Percentiles rank a stretch among this genome's conserved stretches.
Conservation (phyloP, 257 asterid species). For the Lycium barbarum region DNA sequence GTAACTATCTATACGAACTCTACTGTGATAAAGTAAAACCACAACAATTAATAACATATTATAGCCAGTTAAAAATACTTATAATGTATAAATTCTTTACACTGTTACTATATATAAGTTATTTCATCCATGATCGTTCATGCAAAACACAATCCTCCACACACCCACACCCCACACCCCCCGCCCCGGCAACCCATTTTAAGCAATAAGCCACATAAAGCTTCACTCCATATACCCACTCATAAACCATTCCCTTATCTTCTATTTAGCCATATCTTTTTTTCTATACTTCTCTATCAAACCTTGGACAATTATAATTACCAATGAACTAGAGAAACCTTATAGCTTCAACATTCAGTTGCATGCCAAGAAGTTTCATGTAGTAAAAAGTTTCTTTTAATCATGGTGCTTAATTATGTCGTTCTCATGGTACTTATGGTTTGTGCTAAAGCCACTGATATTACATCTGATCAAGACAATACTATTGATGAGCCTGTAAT, state of each 20-base stretch:
- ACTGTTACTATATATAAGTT: not conserved
- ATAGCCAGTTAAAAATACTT: too few species aligned
- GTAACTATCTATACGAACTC: too few species aligned
- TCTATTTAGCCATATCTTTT: not conserved
- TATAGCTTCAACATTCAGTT: conserved; percentile 31
- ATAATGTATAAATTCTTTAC: not conserved
- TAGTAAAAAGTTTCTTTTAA: conserved; percentile 27
- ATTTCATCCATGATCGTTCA: not conserved
- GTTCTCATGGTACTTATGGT: conserved; percentile 26
- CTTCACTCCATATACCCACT: not conserved
- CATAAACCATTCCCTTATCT: not conserved
- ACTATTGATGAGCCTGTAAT: conserved; percentile 5
- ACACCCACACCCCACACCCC: too few species aligned
- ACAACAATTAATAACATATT: too few species aligned
- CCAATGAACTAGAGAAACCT: not conserved
- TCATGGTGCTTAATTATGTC: conserved; percentile 20
- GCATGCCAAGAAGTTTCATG: not conserved
- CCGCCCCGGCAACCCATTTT: not conserved
- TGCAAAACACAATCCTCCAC: not conserved
- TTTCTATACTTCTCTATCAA: not conserved
- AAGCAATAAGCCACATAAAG: not conserved
- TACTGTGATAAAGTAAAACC: too few species aligned
- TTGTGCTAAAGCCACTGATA: not conserved
- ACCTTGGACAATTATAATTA: not conserved
- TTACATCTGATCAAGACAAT: conserved; percentile 30